A percentile compares a stretch with the other conserved stretches of the same genome.
phyloP scores from a whole-genome alignment of 495 filamentous ascomycete genomes.

The Neurospora sp. region DNA sequence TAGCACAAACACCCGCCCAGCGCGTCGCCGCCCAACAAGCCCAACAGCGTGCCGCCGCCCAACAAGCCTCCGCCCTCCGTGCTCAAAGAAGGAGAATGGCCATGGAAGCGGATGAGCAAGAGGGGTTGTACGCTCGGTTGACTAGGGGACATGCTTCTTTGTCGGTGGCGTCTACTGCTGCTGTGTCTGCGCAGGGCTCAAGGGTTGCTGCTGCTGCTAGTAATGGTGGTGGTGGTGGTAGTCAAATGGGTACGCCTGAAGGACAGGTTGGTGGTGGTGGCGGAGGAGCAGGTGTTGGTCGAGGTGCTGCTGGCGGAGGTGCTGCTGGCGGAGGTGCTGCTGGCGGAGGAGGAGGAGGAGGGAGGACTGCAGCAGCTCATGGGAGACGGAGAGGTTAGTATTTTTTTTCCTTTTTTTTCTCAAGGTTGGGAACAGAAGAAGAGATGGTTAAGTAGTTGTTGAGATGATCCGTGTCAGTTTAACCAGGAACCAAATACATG shows the following conservation, averaged over 20 bases:
- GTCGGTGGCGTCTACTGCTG: not conserved
- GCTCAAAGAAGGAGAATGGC: not conserved
- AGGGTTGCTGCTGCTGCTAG: no score
- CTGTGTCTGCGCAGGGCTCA: not conserved
- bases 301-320: not conserved
- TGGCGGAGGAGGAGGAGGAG: not conserved
- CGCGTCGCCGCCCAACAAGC: not conserved
- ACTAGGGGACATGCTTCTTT: not conserved
- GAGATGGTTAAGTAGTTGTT: no score
- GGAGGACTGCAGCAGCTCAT: not conserved
- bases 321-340: not conserved
- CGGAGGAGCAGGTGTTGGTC: not conserved
- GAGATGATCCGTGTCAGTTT: no score
- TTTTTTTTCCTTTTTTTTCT: no score
- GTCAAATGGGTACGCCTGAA: not conserved
- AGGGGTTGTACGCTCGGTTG: not conserved
- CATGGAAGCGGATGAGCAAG: not conserved
- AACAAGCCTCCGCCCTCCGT: not conserved
- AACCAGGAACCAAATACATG: no score
- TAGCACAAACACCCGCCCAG: not conserved
- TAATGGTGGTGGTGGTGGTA: no score
- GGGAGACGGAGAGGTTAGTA: not conserved
- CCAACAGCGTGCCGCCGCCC: not conserved
- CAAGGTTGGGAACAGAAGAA: no score
- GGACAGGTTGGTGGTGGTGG: not conserved